Percentiles rank a stretch among this genome's conserved stretches.
Conservation (phyloP, 2,329 filamentous ascomycete species). For the Pseudogymnoascus sp. region DNA sequence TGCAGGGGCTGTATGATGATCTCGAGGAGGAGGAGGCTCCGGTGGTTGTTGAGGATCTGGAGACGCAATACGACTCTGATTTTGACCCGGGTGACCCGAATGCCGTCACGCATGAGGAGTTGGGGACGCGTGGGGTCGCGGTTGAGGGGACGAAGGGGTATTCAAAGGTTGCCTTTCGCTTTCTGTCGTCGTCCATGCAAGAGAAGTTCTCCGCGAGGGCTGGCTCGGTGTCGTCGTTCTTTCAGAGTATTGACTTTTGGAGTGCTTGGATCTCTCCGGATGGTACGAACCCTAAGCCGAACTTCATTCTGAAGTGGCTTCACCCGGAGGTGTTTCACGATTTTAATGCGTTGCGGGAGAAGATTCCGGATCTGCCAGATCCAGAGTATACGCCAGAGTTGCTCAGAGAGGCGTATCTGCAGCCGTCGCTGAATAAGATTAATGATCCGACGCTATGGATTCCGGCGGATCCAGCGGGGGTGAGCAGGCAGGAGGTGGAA, state of each 20-base stretch:
- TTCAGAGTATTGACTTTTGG: conserved; percentile 21
- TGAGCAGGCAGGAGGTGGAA: conserved; percentile 46
- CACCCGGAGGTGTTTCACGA: conserved; percentile 48
- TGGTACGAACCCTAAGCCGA: conserved; percentile 31
- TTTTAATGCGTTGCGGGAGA: conserved; percentile 39
- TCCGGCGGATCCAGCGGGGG: conserved; percentile 47
- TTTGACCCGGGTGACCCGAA: conserved; percentile 19
- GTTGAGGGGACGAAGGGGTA: conserved; percentile 19
- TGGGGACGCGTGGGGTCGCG: conserved; percentile 10
- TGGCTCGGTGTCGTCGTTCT: neutral
- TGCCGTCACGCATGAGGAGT: conserved; percentile 19
- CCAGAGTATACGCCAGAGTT: conserved; percentile 39
- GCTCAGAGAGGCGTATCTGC: conserved; percentile 42
- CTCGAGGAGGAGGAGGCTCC: neutral
- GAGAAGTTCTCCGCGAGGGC: neutral
- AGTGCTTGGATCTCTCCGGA: conserved; percentile 22
- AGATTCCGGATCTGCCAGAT: conserved; percentile 41
- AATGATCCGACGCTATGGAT: conserved; percentile 46
- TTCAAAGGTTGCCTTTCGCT: conserved; percentile 15
- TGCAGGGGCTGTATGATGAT: conserved; percentile 19
- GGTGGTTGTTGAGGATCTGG: conserved; percentile 21
- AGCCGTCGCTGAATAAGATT: conserved; percentile 40
- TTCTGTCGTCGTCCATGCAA: conserved; percentile 12
- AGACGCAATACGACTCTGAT: conserved; percentile 27
- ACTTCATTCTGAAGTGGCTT: conserved; percentile 42